Evolutionary conservation across 345 rosid species (phyloP).

Genomic region (Crucihimalaya himalaica): DNA sequence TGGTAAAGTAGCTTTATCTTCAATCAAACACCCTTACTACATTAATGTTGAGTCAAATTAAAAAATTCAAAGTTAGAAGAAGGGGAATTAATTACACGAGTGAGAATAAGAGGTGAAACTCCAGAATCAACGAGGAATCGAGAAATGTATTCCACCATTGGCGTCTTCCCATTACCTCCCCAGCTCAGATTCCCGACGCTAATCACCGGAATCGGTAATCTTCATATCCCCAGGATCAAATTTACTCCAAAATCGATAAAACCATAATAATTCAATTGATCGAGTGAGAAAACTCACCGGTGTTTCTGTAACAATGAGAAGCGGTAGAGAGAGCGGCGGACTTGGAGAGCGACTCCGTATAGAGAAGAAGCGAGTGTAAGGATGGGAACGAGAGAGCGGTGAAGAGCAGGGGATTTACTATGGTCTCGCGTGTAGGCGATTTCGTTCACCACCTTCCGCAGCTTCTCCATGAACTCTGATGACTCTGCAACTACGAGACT

Average conservation of each 20-base stretch:
- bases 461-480: conserved; percentile 51
- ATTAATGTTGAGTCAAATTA: neutral
- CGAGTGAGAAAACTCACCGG: conserved; percentile 43
- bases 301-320: conserved; percentile 48
- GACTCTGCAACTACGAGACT: neutral
- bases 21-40: neutral
- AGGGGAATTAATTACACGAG: conserved; percentile 50
- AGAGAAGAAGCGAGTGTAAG: conserved; percentile 61
- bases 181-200: conserved; percentile 90
- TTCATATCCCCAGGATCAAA: conserved; percentile 33
- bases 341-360: conserved; percentile 51
- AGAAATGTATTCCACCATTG: conserved; percentile 80
- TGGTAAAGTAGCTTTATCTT: neutral
- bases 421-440: conserved; percentile 62
- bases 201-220: conserved; percentile 82
- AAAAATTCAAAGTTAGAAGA: neutral
- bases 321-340: conserved; percentile 61
- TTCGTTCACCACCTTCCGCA: conserved; percentile 53
- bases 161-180: conserved; percentile 98
- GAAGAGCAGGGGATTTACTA: conserved; percentile 45
- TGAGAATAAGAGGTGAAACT: conserved; percentile 73
- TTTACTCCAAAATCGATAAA: neutral
- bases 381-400: conserved; percentile 56
- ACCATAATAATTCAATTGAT: neutral
- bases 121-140: conserved; percentile 51